Conservation (phyloP, 2,329 filamentous ascomycete species). For the Aspergillus proliferans region DNA sequence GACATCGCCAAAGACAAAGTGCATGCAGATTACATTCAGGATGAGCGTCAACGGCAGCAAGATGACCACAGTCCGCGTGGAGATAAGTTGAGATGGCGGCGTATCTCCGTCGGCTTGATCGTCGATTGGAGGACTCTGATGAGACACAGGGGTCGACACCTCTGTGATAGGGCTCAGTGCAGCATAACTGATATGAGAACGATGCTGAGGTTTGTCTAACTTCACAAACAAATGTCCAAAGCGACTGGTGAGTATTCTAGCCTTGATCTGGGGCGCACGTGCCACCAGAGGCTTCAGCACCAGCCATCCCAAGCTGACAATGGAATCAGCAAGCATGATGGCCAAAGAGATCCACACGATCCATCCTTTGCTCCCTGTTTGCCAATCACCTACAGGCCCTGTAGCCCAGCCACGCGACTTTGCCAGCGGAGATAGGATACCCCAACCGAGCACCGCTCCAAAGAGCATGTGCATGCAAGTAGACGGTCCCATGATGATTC, state of each 20-base stretch:
- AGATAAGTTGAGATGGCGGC: slow-evolving; percentile 74
- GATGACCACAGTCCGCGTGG: slow-evolving; percentile 62
- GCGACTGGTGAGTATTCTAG: slow-evolving; percentile 22
- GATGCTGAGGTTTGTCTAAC: slow-evolving; percentile 9
- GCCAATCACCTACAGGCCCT: slow-evolving; percentile 81
- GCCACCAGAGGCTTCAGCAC: slow-evolving; percentile 57
- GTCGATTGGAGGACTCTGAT: slow-evolving; percentile 4
- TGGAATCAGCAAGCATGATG: slow-evolving; percentile 92
- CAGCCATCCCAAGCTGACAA: slow-evolving; percentile 80
- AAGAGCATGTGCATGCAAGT: slow-evolving; percentile 95
- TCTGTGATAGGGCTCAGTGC: slow-evolving; percentile 19
- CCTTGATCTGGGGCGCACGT: slow-evolving; percentile 35
- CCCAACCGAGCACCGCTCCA: slow-evolving; percentile 86
- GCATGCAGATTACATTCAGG: slow-evolving; percentile 75
- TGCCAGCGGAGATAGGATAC: slow-evolving; percentile 77
- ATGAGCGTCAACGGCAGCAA: slow-evolving; percentile 69
- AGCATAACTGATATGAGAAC: slow-evolving; percentile 26
- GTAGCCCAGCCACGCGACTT: slow-evolving; percentile 85
- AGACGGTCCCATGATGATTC: slow-evolving; percentile 95
- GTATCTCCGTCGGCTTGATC: slow-evolving; percentile 62
- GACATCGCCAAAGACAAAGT: slow-evolving; percentile 73
- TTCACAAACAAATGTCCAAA: slow-evolving; percentile 21
- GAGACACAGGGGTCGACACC: slow-evolving; percentile 11
- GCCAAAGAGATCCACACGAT: slow-evolving; percentile 95
- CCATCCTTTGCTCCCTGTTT: slow-evolving; percentile 91